These are phyloP conservation scores for Debaryomyces coudertii DNA, from an alignment of 1,139 yeast genomes.

Conservation along the genomic window DNA sequence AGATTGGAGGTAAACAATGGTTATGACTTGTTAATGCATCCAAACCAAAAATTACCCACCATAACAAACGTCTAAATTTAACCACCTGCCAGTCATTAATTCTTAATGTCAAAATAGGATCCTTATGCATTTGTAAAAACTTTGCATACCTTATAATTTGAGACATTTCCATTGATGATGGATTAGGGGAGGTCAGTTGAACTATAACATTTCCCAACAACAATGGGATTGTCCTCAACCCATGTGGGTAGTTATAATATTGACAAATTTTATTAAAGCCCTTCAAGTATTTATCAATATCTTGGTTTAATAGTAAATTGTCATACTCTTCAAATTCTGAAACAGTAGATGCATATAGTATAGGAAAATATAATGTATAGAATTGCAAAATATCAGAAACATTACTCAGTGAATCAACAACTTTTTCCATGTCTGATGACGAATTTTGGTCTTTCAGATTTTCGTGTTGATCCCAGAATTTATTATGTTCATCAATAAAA, in stretches of 20 bases:
- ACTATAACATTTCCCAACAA: constrained; percentile 54
- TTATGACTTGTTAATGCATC: constrained; percentile 63
- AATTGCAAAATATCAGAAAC: constrained; percentile 47
- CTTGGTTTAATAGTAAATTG: constrained; percentile 49
- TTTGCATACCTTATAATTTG: constrained; percentile 57
- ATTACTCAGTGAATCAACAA: constrained; percentile 17
- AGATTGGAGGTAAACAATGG: constrained; percentile 59
- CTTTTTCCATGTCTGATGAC: constrained; percentile 3
- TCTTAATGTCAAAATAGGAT: constrained; percentile 55
- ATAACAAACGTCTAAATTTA: constrained; percentile 55
- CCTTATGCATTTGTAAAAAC: constrained; percentile 58
- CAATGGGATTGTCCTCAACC: constrained; percentile 48
- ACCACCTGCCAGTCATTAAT: constrained; percentile 51
- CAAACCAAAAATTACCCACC: constrained; percentile 69
- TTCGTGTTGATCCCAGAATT: constrained; percentile 47
- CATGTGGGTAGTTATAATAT: constrained; percentile 56
- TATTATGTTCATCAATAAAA: constrained; percentile 50
- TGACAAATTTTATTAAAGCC: constrained; percentile 53
- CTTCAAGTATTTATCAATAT: constrained; percentile 49
- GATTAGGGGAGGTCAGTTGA: constrained; percentile 60
- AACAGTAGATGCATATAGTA: constrained; percentile 55
- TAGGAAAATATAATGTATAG: constrained; percentile 52
- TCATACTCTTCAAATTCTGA: constrained; percentile 60
- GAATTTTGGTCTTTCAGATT: not conserved
- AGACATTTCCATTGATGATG: constrained; percentile 55